Evolutionary conservation across 768 basidiomycete species (phyloP).

Genomic region (Gyrodon lividus): DNA sequence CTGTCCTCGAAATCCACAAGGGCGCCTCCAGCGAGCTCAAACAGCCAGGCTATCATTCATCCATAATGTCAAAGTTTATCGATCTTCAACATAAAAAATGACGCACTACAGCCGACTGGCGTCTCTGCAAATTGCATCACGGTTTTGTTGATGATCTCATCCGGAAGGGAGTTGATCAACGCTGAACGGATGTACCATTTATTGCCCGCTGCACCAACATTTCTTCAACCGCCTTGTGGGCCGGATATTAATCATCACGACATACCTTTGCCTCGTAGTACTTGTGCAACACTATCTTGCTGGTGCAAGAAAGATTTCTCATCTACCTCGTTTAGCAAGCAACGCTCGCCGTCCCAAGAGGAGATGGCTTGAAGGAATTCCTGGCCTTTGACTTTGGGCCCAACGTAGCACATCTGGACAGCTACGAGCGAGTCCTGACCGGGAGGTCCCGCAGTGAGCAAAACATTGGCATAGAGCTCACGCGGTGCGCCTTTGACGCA

Average conservation of each 20-base stretch:
- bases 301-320: slow-evolving; percentile 89
- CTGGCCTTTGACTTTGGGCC: slow-evolving; percentile 67
- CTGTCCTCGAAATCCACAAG: slow-evolving; percentile 69
- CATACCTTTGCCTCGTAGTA: slow-evolving; percentile 79
- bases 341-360: slow-evolving; percentile 86
- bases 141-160: slow-evolving; percentile 83
- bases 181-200: slow-evolving; percentile 93
- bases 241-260: background rate
- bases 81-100: background rate
- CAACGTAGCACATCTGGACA: slow-evolving; percentile 89
- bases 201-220: slow-evolving; percentile 53
- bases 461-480: slow-evolving; percentile 85
- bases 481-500: slow-evolving; percentile 87
- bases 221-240: background rate
- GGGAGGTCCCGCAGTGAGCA: slow-evolving; percentile 86
- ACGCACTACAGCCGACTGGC: slow-evolving; percentile 89
- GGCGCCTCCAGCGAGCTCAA: slow-evolving; percentile 86
- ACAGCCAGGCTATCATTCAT: slow-evolving; percentile 71
- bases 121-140: slow-evolving; percentile 79
- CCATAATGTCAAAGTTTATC: background rate
- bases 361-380: slow-evolving; percentile 82
- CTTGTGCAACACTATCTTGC: slow-evolving; percentile 90
- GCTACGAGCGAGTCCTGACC: slow-evolving; percentile 84
- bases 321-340: slow-evolving; percentile 84
- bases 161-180: slow-evolving; percentile 78